Conservation (phyloP, 805 yeast species). For the Yarrowia sp. region DNA sequence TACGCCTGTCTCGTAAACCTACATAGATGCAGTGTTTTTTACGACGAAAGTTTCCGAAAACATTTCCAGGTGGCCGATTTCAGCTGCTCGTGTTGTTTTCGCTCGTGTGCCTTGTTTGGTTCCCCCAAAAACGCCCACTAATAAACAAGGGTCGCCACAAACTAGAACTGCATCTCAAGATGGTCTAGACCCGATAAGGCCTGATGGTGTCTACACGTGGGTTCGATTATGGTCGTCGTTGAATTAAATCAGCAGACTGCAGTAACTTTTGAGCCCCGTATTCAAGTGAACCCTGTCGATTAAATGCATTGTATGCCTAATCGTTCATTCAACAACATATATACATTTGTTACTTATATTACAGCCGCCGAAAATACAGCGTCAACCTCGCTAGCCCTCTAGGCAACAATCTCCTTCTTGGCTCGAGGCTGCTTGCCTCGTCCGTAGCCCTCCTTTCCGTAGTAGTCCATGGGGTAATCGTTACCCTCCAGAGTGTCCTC, state of each 20-base stretch:
- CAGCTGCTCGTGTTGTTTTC: too few species aligned
- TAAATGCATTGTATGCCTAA: too few species aligned
- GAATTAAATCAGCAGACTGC: too few species aligned
- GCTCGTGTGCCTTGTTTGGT: too few species aligned
- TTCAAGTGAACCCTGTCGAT: too few species aligned
- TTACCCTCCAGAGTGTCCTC: slow-evolving; percentile 65
- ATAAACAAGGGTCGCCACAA: background rate
- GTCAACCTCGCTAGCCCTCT: too few species aligned
- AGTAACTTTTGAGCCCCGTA: too few species aligned
- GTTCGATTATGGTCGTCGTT: background rate
- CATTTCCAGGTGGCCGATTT: too few species aligned
- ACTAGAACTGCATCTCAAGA: background rate
- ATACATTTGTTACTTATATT: background rate
- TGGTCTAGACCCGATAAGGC: background rate
- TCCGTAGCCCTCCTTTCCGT: slow-evolving; percentile 85
- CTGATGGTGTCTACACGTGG: background rate
- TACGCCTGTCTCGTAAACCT: too few species aligned
- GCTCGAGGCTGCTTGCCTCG: slow-evolving; percentile 66
- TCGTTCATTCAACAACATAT: background rate
- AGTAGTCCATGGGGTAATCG: slow-evolving; percentile 92
- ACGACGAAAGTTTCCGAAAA: too few species aligned
- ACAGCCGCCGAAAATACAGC: too few species aligned
- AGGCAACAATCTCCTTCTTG: background rate
- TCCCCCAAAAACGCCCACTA: background rate
- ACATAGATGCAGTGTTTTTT: too few species aligned